Evolutionary conservation across 306 rosid species (phyloP).

Genomic region (Corylus heterophylla): DNA sequence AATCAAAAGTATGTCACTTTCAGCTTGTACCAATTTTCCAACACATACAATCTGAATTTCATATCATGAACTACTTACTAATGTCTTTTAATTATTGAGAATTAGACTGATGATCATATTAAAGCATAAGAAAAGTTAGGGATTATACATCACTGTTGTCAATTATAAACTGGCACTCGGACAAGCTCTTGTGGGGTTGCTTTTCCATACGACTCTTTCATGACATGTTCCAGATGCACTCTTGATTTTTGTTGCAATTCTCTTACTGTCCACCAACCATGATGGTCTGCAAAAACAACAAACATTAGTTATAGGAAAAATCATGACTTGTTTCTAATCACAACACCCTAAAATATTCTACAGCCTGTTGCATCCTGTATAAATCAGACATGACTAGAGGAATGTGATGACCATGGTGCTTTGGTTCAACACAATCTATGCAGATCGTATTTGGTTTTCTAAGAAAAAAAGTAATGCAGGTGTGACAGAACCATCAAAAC

Average conservation of each 20-base stretch:
- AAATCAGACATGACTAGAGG: background rate
- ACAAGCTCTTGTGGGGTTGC: constrained; percentile 77
- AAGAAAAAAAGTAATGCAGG: background rate
- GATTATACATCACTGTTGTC: constrained; percentile 80
- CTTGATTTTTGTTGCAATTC: constrained; percentile 90
- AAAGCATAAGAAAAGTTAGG: background rate
- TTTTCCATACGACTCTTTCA: constrained; percentile 56
- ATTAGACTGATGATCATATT: background rate
- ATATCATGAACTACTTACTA: background rate
- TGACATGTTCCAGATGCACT: constrained; percentile 60
- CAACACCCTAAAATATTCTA: background rate
- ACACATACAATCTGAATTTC: no score
- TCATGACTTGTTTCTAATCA: constrained; percentile 2
- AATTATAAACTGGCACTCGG: constrained; percentile 63
- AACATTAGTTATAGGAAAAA: constrained; percentile 14
- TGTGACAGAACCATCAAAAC: background rate
- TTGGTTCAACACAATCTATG: background rate
- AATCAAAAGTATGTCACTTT: background rate
- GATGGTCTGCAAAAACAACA: constrained; percentile 55
- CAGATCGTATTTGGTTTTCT: background rate
- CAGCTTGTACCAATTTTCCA: background rate
- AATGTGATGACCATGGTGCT: background rate
- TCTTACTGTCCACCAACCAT: constrained; percentile 76
- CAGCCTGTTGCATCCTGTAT: background rate
- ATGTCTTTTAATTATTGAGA: background rate